Base-by-base conservation (phyloP, 495 filamentous ascomycete species). In the Neurospora sp. region DNA sequence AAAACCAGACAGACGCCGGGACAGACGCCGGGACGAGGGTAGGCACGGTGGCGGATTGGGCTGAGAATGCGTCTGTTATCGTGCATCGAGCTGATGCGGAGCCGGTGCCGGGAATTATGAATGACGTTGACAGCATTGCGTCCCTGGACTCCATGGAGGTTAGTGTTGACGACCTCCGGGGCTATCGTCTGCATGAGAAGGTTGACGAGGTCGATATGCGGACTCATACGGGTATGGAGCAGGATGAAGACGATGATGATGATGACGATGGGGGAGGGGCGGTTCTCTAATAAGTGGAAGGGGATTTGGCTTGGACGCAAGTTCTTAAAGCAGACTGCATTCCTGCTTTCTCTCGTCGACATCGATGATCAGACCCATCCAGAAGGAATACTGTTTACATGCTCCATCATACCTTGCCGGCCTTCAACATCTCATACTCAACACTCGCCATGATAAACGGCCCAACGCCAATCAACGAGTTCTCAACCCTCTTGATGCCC, bases 391-490 rank as follows among this genome's bases (percentile, higher is more conserved):
- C 2, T 31, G 27, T 31, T 31, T 31, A 31, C 27, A 31, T 31
- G 27, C 27, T 31, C 27, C 27, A 31, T 31, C 27, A 31, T 31
- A 31, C 27, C 27, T 31, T 31, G 27, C 27, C 14, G 7, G n/a
- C 44, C 44, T 0, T 20, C 8, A 20, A 46, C 18, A 48, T 48
- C 18, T 48, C 44, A n/a, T 20, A 48, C 48, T 74, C 73, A 1
- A 68, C 73, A 16, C 73, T 74, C 11, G 73, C 73, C 4, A 69
- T 1, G 0, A 74, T 74, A 18, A 74, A 74, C 1, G 73, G 70
- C 2, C 73, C 69, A 48, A 69, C 35, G 0, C 73, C 69, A 37
- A 74, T 69, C 7, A 68, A 61, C 14, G 73, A 74, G 38, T 74
- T 74, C 59, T 74, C 48, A 2, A 71, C 69, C 16, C 68, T 41